These are phyloP conservation scores for Inga oerstediana DNA, from an alignment of 306 rosid genomes.

Conservation along the genomic window DNA sequence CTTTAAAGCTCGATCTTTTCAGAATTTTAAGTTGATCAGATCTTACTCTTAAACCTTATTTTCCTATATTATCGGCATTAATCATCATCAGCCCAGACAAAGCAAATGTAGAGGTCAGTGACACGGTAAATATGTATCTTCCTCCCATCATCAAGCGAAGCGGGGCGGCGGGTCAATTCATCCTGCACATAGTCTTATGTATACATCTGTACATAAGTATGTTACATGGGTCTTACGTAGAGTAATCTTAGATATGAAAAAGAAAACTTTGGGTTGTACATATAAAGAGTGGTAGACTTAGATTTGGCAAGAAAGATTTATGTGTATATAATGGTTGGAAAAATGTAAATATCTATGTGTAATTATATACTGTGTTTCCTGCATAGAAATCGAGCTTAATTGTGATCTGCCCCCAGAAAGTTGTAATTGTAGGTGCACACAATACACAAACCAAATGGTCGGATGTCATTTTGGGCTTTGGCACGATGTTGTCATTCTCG, in stretches of 20 bases:
- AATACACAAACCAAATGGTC: no score
- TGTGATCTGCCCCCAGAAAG: not conserved
- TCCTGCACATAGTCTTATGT: not conserved
- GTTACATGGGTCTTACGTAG: conserved; percentile 32
- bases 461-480: no score
- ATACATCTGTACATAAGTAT: conserved; percentile 15
- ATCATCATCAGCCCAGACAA: conserved; percentile 13
- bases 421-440: not conserved
- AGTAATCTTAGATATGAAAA: conserved; percentile 23
- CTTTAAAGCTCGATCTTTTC: conserved; percentile 74
- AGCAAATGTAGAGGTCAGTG: conserved; percentile 21
- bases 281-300: not conserved
- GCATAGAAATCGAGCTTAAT: not conserved
- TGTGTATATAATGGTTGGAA: not conserved
- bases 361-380: not conserved
- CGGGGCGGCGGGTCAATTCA: conserved; percentile 30
- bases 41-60: conserved; percentile 62
- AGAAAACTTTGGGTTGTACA: not conserved
- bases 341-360: not conserved
- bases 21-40: conserved; percentile 70
- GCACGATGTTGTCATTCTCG: not conserved
- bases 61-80: conserved; percentile 38
- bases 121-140: conserved; percentile 36
- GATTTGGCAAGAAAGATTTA: not conserved
- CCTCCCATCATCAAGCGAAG: not conserved